Evolutionary conservation across 2,329 filamentous ascomycete species (phyloP), one percentile per base, ranked within the genome.

Genomic region (Alternaria burnsii): DNA sequence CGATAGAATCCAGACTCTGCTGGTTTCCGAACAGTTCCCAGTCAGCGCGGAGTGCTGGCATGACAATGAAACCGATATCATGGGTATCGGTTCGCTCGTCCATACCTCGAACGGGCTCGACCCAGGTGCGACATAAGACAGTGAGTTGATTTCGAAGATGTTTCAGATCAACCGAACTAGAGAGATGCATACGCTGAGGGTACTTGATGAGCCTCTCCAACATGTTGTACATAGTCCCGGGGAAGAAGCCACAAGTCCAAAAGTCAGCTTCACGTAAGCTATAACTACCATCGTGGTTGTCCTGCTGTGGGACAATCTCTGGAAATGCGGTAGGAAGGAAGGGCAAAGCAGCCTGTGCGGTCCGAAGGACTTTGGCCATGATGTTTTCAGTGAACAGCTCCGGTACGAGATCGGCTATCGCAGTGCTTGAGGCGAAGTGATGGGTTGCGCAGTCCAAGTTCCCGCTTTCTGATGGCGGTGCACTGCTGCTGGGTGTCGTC

Each of bases 221-320:
- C 0, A 84, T 71, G 1, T 79, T 69, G 55, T 83, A 82, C 2
- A 84, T 61, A 3, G 74, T 76, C 0, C 82, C 82, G 0, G 82
- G 82, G 55, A 84, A 84, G 73, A 84, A 84, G 0, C 82, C 82
- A 2, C 78, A 82, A 0, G 82, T 84, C 82, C 82, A 84, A 57
- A 83, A 83, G 10, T 79, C 74, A 0, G 77, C 69, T 28, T 77
- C 72, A 12, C 80, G 72, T 55, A 82, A 79, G 18, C 79, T 74
- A 58, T 83, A 84, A 14, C 65, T 69, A 10, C 66, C 67, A 51
- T 64, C 58, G 24, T 57, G 41, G 7, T 38, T 55, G 3, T 5
- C n/a, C 4, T 67, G 55, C 28, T 70, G 67, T 4, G 63, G 57
- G 8, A 67, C 66, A 10, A 61, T 65, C 32, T 70, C 67, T 2